Evolutionary conservation across 176 grass and related monocot genomes (phyloP).

Genomic region (Phyllostachys edulis): DNA sequence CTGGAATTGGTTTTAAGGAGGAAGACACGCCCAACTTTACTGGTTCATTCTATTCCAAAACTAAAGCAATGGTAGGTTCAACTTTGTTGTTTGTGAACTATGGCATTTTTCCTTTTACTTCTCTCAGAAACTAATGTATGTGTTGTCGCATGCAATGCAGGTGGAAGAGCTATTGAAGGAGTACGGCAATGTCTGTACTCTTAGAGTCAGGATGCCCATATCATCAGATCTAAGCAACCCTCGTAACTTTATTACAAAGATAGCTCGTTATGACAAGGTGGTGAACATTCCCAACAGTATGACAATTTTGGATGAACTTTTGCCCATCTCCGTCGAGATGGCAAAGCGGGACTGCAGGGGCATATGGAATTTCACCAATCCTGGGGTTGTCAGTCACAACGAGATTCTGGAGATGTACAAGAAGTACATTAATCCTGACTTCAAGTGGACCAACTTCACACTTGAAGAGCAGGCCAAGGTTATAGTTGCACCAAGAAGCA

Average conservation of each 20-base stretch:
- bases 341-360: constrained; percentile 58
- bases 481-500: constrained; percentile 73
- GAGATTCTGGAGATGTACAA: constrained; percentile 74
- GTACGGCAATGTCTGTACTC: constrained; percentile 65
- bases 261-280: constrained; percentile 61
- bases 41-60: constrained; percentile 75
- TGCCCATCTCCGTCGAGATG: constrained; percentile 67
- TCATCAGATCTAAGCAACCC: constrained; percentile 64
- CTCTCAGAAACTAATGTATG: neutral
- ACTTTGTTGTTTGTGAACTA: neutral
- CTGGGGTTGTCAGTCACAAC: constrained; percentile 60
- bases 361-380: constrained; percentile 72
- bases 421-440: constrained; percentile 48
- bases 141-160: constrained; percentile 26
- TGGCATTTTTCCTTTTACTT: neutral
- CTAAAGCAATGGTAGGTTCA: constrained; percentile 67
- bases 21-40: constrained; percentile 65
- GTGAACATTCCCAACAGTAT: constrained; percentile 72
- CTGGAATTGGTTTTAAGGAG: constrained; percentile 69
- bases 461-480: constrained; percentile 88
- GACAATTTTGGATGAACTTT: constrained; percentile 64
- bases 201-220: constrained; percentile 69
- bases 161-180: constrained; percentile 76
- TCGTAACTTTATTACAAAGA: constrained; percentile 69
- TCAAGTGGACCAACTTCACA: constrained; percentile 64